These are phyloP conservation scores for Mycena floridula DNA, from an alignment of 768 basidiomycete genomes.

Conservation along the genomic window DNA sequence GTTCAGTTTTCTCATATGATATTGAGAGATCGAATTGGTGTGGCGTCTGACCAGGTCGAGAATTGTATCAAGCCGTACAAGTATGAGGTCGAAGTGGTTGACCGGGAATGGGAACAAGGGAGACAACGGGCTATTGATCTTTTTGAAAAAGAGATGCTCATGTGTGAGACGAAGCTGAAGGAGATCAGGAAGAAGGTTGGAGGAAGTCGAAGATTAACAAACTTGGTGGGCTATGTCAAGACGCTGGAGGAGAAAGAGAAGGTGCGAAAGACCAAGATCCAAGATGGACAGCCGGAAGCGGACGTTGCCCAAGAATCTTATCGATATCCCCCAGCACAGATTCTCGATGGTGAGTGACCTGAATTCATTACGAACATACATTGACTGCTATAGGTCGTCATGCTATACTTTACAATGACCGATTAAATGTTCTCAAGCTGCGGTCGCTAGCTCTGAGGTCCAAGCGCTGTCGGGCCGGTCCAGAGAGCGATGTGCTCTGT, in stretches of 20 bases:
- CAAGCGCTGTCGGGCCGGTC: conserved; percentile 82
- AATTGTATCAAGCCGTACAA: conserved; percentile 99
- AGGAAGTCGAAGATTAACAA: conserved; percentile 71
- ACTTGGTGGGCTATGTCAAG: conserved; percentile 75
- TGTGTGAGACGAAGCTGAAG: conserved; percentile 83
- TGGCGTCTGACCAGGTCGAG: conserved; percentile 98
- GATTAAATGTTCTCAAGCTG: conserved; percentile 77
- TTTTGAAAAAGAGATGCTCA: conserved; percentile 75
- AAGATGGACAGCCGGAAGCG: conserved; percentile 30
- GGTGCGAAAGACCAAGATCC: conserved; percentile 48
- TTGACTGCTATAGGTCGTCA: conserved; percentile 63
- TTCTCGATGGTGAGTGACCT: conserved; percentile 73
- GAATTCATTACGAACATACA: background rate
- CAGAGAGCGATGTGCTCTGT: conserved; percentile 84
- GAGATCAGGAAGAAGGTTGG: conserved; percentile 89
- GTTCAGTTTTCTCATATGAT: conserved; percentile 91
- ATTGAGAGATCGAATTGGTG: conserved; percentile 83
- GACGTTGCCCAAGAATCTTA: conserved; percentile 62
- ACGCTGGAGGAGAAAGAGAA: conserved; percentile 73
- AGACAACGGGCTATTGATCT: conserved; percentile 67
- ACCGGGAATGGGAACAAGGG: conserved; percentile 87
- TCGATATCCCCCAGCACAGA: conserved; percentile 85
- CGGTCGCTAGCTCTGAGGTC: conserved; percentile 84
- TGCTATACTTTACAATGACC: conserved; percentile 82
- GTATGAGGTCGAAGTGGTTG: conserved; percentile 94